Evolutionary conservation across 2,329 filamentous ascomycete genomes (phyloP), one percentile per base, ranked within the genome.

Genomic region (Colletotrichum limetticola): DNA sequence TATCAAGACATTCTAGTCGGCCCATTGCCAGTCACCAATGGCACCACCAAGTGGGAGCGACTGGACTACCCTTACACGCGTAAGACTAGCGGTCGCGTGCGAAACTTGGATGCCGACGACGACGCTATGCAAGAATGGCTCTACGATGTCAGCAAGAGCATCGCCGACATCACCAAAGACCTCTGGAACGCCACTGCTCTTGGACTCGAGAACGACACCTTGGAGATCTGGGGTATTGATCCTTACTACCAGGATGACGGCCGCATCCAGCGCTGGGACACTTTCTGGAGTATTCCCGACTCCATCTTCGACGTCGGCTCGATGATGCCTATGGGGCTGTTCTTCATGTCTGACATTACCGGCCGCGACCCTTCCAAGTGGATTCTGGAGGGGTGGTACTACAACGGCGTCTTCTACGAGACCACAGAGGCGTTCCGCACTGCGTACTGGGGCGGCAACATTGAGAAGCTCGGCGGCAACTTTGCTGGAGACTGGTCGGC

Each of bases 321-420:
- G 2, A 78, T 88, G 14, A 78, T 87, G 12, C 86, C 87, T 1
- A 83, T 86, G 2, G 85, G 85, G 1, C 76, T 89, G 1, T 84
- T 80, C 67, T 80, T 85, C 76, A 82, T 82, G 76, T 79, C 81
- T 2, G 86, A 91, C 73, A 78, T 89, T 1, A 89, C 86, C 0
- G 86, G 87, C 0, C 82, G 86, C 6, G 85, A 90, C 72, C 84
- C 86, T 9, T 80, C 82, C 16, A 80, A 86, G 46, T 91, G 89
- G 89, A 81, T 77, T 16, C 77, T 89, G 0, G 80, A 83, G 22
- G 86, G 86, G 2, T 90, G 88, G 86, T 84, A 88, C 19, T 90
- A 89, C 76, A 86, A 89, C 69, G 84, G 85, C 57, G 78, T 86
- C n/a, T 86, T 86, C 73, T 91, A 90, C 75, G 77, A 82, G 37